phyloP scores from a whole-genome alignment of 2,329 filamentous ascomycete genomes.

The Chaetomium sp. region DNA sequence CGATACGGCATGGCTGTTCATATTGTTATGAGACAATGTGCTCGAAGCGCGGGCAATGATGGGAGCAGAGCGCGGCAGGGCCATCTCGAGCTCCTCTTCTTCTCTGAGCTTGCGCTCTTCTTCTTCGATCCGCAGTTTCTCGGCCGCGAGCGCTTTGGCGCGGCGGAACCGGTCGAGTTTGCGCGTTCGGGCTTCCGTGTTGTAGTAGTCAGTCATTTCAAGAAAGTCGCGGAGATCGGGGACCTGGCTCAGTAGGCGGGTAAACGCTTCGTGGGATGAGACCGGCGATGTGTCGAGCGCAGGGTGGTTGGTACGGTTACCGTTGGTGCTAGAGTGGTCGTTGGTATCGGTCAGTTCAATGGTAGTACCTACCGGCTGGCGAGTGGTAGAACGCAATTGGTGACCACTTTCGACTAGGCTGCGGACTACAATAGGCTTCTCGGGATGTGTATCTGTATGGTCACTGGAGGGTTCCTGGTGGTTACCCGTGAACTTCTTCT shows the following conservation, averaged over 20 bases:
- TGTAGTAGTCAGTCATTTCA: slow-evolving; percentile 20
- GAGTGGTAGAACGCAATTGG: too few species aligned
- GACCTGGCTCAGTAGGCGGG: slow-evolving; percentile 14
- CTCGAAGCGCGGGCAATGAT: neutral
- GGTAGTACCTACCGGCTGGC: neutral
- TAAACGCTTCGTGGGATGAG: slow-evolving; percentile 6
- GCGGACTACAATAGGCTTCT: too few species aligned
- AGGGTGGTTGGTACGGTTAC: neutral
- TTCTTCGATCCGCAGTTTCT: slow-evolving; percentile 21
- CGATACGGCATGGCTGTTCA: too few species aligned
- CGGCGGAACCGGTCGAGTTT: slow-evolving; percentile 22
- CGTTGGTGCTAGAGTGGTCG: neutral
- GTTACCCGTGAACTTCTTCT: too few species aligned
- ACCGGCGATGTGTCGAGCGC: neutral
- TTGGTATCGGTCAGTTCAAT: neutral
- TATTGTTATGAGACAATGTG: neutral
- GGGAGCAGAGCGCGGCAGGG: slow-evolving; percentile 7
- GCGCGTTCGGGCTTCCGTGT: slow-evolving; percentile 17
- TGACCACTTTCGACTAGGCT: too few species aligned
- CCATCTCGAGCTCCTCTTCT: slow-evolving; percentile 22
- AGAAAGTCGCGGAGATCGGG: slow-evolving; percentile 24
- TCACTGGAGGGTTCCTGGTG: too few species aligned
- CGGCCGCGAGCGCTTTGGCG: slow-evolving; percentile 18
- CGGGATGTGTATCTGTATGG: too few species aligned
- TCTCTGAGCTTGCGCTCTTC: slow-evolving; percentile 22